Evolutionary conservation across 441 rosid species (phyloP).

Genomic region (Melastoma candidum): DNA sequence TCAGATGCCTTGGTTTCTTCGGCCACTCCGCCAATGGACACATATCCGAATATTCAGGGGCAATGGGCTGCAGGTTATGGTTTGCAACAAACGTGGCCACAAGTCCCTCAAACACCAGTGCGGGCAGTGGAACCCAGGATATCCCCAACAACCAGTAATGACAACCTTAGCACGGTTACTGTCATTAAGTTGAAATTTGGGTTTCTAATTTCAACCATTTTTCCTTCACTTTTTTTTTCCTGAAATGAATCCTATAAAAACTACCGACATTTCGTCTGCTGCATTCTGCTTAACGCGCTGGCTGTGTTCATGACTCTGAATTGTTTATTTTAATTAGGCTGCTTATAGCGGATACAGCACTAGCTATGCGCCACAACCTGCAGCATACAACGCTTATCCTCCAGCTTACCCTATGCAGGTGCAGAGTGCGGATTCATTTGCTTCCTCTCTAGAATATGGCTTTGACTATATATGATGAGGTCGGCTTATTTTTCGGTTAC

Average conservation of each 20-base stretch:
- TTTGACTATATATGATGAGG: no score
- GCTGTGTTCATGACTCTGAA: background rate
- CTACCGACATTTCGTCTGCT: no score
- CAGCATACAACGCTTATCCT: slow-evolving; percentile 80
- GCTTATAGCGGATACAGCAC: slow-evolving; percentile 63
- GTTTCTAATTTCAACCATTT: background rate
- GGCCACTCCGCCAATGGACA: slow-evolving; percentile 53
- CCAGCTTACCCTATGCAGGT: slow-evolving; percentile 79
- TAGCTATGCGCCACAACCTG: slow-evolving; percentile 57
- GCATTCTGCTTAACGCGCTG: no score
- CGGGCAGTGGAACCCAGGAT: slow-evolving; percentile 67
- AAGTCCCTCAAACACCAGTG: slow-evolving; percentile 47
- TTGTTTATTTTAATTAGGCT: slow-evolving; percentile 33
- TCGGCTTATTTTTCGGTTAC: background rate
- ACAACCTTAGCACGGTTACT: background rate
- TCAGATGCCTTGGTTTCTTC: slow-evolving; percentile 45
- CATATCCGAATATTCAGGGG: slow-evolving; percentile 60
- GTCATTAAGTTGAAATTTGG: no score
- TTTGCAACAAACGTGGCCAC: slow-evolving; percentile 86
- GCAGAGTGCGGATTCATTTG: background rate
- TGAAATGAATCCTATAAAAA: no score
- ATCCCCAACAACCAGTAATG: slow-evolving; percentile 57
- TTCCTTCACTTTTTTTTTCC: no score
- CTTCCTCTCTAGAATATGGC: background rate
- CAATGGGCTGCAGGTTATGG: slow-evolving; percentile 88